These are phyloP conservation scores for Mallotus japonicus DNA, from an alignment of 441 rosid genomes.

Conservation along the genomic window DNA sequence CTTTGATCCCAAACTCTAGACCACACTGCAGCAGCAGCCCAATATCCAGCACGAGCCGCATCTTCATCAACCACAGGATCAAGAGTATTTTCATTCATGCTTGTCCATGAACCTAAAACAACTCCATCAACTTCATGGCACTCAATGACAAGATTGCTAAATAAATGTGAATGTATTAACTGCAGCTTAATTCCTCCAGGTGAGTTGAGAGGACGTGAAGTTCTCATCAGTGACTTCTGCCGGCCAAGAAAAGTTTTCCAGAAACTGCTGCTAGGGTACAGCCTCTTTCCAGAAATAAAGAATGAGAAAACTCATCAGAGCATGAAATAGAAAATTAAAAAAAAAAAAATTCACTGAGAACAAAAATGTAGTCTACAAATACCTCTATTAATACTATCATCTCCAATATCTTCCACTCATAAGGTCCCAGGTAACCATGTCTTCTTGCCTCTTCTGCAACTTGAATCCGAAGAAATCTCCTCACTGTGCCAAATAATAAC, in stretches of 20 bases:
- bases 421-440: slow-evolving; percentile 72
- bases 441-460: slow-evolving; percentile 81
- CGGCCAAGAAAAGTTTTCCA: slow-evolving; percentile 77
- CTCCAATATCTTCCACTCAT: slow-evolving; percentile 80
- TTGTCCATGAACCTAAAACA: slow-evolving; percentile 90
- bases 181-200: slow-evolving; percentile 49
- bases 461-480: slow-evolving; percentile 80
- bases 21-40: slow-evolving; percentile 99
- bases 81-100: slow-evolving; percentile 51
- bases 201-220: slow-evolving; percentile 34
- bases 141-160: slow-evolving; percentile 47
- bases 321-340: slow-evolving; percentile 25
- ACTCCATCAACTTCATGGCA: slow-evolving; percentile 99
- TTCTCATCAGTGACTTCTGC: slow-evolving; percentile 47
- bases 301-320: slow-evolving; percentile 30
- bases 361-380: slow-evolving; percentile 23
- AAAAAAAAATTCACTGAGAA: slow-evolving; percentile 10
- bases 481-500: slow-evolving; percentile 90
- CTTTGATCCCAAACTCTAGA: slow-evolving; percentile 91
- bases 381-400: slow-evolving; percentile 88
- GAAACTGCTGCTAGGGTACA: slow-evolving; percentile 94
- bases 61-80: slow-evolving; percentile 55
- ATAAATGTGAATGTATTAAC: slow-evolving; percentile 45
- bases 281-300: slow-evolving; percentile 65
- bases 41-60: slow-evolving; percentile 71